Base-by-base conservation (phyloP, 108 stramenopile species). In the Skeletonema tropicum region DNA sequence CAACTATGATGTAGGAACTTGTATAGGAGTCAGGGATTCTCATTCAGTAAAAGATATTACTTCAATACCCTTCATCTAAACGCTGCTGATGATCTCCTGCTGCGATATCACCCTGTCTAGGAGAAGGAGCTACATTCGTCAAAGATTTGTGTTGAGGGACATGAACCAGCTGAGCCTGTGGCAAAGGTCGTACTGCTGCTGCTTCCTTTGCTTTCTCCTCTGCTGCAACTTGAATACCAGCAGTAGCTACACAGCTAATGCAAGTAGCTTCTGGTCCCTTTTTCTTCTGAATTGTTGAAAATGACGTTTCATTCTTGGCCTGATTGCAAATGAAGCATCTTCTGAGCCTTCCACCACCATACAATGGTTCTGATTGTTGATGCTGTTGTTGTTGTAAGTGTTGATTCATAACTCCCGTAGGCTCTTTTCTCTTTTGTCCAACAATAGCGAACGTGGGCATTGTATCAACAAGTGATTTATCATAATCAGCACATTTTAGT, bases 231-330 rank as follows among this genome's bases (percentile, higher is more conserved):
- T 35, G 8, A 59, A 70, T 32, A 19, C 41, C 36, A 38, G 57
- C 58, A 23, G 68, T 60, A 41, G 68, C 68, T 19, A 70, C 68
- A 33, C 68, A 70, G 39, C 68, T 70, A 41, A 76, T 76, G 35
- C 67, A 76, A 35, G 61, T 30, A 0, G 68, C 68, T 36, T 58
- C 57, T 0, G 49, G 57, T 23, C 55, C 55, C 39, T 70, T 70
- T 58, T 26, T 70, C 41, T 58, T 57, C 36, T 70, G 48, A 29
- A 38, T 70, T 25, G 26, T 70, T 11, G 21, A 31, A 39, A 58
- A 70, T 19, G 68, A 57, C n/a, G 57, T 39, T 31, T 52, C 68
- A 25, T 31, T 5, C 14, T 70, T 70, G 5, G 58, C 57, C 57
- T 59, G 21, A 23, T 58, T 58, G 35, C 68, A 70, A 35, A 38